Evolutionary conservation across 495 filamentous ascomycete species (phyloP).

Genomic region (Letharia columbiana): DNA sequence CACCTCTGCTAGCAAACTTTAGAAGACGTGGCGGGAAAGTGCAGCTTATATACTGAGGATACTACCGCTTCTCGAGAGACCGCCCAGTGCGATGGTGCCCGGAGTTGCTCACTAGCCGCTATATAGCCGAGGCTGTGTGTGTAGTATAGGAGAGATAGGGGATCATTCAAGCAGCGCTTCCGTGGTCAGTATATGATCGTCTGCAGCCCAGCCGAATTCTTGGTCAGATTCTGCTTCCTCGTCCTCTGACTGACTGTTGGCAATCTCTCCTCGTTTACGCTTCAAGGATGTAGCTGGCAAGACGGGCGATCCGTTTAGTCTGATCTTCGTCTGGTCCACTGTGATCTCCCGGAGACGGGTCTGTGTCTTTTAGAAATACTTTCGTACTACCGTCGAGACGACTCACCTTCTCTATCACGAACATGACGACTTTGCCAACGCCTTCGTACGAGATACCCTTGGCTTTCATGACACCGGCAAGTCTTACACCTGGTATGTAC

Average conservation of each 20-base stretch:
- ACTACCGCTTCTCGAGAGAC: too few species aligned
- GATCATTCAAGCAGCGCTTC: slow-evolving; percentile 6
- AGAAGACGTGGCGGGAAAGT: too few species aligned
- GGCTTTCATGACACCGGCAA: slow-evolving; percentile 42
- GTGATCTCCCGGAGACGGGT: slow-evolving; percentile 28
- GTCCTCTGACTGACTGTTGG: slow-evolving; percentile 44
- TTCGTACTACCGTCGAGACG: not conserved
- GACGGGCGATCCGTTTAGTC: not conserved
- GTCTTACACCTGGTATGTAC: slow-evolving; percentile 24
- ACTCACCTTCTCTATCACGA: slow-evolving; percentile 35
- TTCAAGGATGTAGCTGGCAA: slow-evolving; percentile 26
- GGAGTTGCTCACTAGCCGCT: too few species aligned
- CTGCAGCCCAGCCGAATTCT: slow-evolving; percentile 28
- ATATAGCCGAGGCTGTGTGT: too few species aligned
- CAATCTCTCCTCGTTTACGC: slow-evolving; percentile 44
- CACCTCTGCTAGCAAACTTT: too few species aligned
- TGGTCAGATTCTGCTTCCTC: slow-evolving; percentile 31
- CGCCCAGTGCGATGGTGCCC: too few species aligned
- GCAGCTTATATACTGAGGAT: too few species aligned
- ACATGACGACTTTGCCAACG: slow-evolving; percentile 34
- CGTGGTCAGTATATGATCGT: slow-evolving; percentile 9
- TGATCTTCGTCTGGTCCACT: slow-evolving; percentile 10
- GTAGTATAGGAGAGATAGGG: too few species aligned
- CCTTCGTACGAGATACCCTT: slow-evolving; percentile 32
- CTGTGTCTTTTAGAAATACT: slow-evolving; percentile 24